These are phyloP conservation scores for Dissophora ornata DNA, from an alignment of 192 early-diverging fungal species.

Conservation along the genomic window DNA sequence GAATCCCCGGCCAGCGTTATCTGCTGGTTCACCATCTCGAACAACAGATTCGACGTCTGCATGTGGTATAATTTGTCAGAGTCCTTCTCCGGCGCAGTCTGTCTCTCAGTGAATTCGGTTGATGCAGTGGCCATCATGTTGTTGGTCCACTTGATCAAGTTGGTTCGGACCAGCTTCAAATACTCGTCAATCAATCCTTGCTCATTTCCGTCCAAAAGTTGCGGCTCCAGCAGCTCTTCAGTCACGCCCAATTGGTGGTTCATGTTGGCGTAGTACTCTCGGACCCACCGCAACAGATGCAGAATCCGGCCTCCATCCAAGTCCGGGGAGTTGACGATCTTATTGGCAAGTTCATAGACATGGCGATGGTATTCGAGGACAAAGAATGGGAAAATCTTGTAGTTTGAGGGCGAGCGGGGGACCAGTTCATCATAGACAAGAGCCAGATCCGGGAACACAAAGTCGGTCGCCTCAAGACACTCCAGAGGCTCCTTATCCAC, in stretches of 20 bases:
- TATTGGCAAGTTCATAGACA: constrained; percentile 84
- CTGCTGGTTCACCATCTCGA: constrained; percentile 99
- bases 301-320: constrained; percentile 93
- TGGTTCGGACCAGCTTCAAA: constrained; percentile 87
- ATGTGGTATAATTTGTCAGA: constrained; percentile 85
- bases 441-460: constrained; percentile 90
- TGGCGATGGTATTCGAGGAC: constrained; percentile 96
- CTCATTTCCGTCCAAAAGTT: constrained; percentile 93
- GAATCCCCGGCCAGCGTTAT: constrained; percentile 88
- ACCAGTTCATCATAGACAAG: constrained; percentile 89
- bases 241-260: constrained; percentile 86
- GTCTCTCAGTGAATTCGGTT: constrained; percentile 77
- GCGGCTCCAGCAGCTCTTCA: constrained; percentile 89
- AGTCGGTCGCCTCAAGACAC: constrained; percentile 76
- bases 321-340: constrained; percentile 71
- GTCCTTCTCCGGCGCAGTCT: constrained; percentile 79
- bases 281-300: constrained; percentile 85
- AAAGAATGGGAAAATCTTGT: constrained; percentile 95
- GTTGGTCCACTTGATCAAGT: constrained; percentile 90
- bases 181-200: constrained; percentile 91
- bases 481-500: constrained; percentile 69
- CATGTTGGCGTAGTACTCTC: constrained; percentile 94
- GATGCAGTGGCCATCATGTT: constrained; percentile 92
- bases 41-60: constrained; percentile 86
- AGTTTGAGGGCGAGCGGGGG: constrained; percentile 89